Conservation (phyloP, 202 grass and related monocot genomes). For the Carex arenaria region DNA sequence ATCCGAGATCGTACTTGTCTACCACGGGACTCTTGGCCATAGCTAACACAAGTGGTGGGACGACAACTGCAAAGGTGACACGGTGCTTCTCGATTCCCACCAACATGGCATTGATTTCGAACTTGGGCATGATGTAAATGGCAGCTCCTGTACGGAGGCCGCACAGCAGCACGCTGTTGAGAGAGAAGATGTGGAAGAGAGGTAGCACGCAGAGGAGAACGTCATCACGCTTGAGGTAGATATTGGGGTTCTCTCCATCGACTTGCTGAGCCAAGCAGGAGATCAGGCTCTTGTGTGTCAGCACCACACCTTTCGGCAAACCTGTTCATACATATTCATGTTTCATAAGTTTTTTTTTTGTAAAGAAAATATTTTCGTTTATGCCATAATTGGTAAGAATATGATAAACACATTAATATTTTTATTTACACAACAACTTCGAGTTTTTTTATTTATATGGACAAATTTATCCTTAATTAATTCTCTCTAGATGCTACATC, state of each 20-base stretch:
- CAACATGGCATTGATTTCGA: conserved; percentile 78
- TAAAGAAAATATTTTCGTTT: no score
- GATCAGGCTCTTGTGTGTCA: conserved; percentile 65
- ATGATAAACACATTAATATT: no score
- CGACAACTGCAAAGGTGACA: conserved; percentile 69
- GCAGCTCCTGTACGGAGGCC: conserved; percentile 60
- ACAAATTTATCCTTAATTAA: no score
- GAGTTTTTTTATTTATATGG: no score
- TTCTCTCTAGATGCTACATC: no score
- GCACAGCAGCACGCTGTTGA: conserved; percentile 83
- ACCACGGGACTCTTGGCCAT: conserved; percentile 72
- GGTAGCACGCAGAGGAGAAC: conserved; percentile 89
- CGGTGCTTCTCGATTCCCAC: conserved; percentile 61
- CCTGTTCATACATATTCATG: conserved; percentile 14
- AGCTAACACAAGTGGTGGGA: conserved; percentile 79
- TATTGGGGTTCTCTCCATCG: conserved; percentile 83
- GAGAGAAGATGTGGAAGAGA: conserved; percentile 90
- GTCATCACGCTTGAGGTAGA: conserved; percentile 51
- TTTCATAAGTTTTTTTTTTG: no score
- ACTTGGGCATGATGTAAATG: conserved; percentile 73
- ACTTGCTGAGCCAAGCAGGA: conserved; percentile 73
- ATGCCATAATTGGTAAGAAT: no score
- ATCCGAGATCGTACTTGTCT: conserved; percentile 61
- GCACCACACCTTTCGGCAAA: conserved; percentile 76
- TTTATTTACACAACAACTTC: no score